Conservation (phyloP, 805 yeast species). For the Clavispora santaluciae region DNA sequence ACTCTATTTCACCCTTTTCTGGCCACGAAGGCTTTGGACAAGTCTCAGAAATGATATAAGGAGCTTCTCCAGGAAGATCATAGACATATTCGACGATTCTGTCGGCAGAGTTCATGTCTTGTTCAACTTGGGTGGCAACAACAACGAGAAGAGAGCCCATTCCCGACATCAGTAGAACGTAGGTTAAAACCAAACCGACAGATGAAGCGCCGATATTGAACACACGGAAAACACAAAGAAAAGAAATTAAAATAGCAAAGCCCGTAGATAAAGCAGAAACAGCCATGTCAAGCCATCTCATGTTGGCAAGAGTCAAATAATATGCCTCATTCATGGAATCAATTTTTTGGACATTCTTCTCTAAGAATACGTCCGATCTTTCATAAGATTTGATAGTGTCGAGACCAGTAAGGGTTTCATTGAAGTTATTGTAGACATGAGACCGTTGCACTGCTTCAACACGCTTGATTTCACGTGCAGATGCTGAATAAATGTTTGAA, state of each 20-base stretch:
- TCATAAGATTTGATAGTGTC: slow-evolving; percentile 6
- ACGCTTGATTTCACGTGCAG: slow-evolving; percentile 10
- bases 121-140: slow-evolving; percentile 5
- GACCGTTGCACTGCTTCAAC: slow-evolving; percentile 9
- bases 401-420: slow-evolving; percentile 8
- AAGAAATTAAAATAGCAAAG: slow-evolving; percentile 6
- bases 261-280: slow-evolving; percentile 1
- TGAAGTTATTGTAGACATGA: slow-evolving; percentile 7
- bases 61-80: slow-evolving; percentile 21
- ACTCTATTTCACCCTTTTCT: slow-evolving; percentile 6
- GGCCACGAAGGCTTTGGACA: slow-evolving; percentile 19
- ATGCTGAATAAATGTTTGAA: slow-evolving; percentile 7
- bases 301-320: slow-evolving; percentile 5
- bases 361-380: neutral
- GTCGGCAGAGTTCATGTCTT: slow-evolving; percentile 9
- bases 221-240: slow-evolving; percentile 17
- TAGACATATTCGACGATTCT: slow-evolving; percentile 13
- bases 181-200: slow-evolving; percentile 8
- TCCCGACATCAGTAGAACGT: slow-evolving; percentile 5
- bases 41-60: slow-evolving; percentile 20
- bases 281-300: slow-evolving; percentile 5
- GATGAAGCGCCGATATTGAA: slow-evolving; percentile 13
- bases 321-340: slow-evolving; percentile 10
- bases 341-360: neutral
- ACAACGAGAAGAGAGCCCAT: slow-evolving; percentile 4